Base-by-base conservation (phyloP, 176 grass and related monocot species). In the Ampelocalamus luodianensis region DNA sequence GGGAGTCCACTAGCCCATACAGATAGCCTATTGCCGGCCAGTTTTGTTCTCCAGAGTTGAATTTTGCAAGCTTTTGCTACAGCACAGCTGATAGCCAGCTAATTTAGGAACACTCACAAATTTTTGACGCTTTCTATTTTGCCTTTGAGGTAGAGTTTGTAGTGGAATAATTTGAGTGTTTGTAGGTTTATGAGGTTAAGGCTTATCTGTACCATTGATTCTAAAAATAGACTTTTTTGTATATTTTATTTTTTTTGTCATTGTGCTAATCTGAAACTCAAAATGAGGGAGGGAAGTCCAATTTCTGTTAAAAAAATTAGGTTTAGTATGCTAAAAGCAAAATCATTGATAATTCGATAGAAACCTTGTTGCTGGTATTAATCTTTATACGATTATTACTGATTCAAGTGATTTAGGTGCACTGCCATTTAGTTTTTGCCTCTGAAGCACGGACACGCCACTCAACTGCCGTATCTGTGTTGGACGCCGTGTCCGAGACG, bases 341-440 rank as follows among this genome's bases (percentile, higher is more conserved):
- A 69, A 3, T n/a, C 9, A 69, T 22, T 20, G 37, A 69, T 10
- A 43, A 38, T n/a, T 69, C 18, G 12, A 23, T 38, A 69, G 65
- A 42, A 69, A 69, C 38, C 20, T 43, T 43, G 65, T 69, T 42
- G 66, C 8, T 83, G 17, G 15, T 72, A 16, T 45, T 63, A 64
- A 6, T 51, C 1, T 48, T 63, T 22, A 64, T 71, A 44, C 14
- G 51, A 53, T 72, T 61, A 22, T 74, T 63, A 23, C 11, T 63
- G 23, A 45, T 83, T 29, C 55, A 16, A 37, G 12, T 48, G 24
- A 74, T 73, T 20, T 46, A 64, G 27, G 12, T 71, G 37, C 14
- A 58, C 56, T n/a, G 36, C 43, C 36, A 71, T 71, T 82, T 53
- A 82, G 20, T 17, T 58, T 69, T 70, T n/a, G 26, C 11, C n/a